phyloP scores from a whole-genome alignment of 805 yeast genomes.

The Yamadazyma akitaensis region DNA sequence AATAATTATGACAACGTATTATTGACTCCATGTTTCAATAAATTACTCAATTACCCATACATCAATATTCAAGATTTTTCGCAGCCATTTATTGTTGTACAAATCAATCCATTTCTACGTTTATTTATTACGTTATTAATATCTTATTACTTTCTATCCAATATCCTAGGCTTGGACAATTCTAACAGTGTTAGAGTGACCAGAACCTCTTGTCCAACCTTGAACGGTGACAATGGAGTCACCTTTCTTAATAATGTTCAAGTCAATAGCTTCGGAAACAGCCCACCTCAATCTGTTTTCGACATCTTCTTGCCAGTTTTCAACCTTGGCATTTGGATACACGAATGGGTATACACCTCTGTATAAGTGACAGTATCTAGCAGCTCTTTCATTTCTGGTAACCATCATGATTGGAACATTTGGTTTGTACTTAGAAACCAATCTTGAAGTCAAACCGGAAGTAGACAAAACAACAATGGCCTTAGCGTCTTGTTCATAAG shows the following conservation, averaged over 20 bases:
- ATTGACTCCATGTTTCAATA: too few relatives aligned
- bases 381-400: conserved; percentile 90
- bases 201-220: conserved; percentile 98
- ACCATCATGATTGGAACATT: conserved; percentile 96
- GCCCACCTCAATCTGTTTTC: conserved; percentile 94
- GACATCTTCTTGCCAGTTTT: conserved; percentile 94
- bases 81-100: not conserved
- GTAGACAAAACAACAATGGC: conserved; percentile 96
- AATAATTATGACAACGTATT: too few relatives aligned
- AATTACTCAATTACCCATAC: too few relatives aligned
- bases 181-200: conserved; percentile 98
- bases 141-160: conserved; percentile 2
- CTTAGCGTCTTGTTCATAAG: conserved; percentile 93
- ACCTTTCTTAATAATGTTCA: conserved; percentile 83
- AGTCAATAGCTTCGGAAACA: conserved; percentile 79
- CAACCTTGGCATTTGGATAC: conserved; percentile 61
- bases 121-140: not conserved
- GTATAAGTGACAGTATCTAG: conserved; percentile 93
- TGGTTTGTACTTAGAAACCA: conserved; percentile 97
- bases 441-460: conserved; percentile 92
- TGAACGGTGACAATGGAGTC: conserved; percentile 92
- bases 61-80: not conserved
- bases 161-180: conserved; percentile 63
- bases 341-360: conserved; percentile 98
- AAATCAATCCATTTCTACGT: not conserved